Evolutionary conservation across 305 asterid species (phyloP), one percentile per base, ranked within the genome.

Genomic region (Fraxinus baroniana): DNA sequence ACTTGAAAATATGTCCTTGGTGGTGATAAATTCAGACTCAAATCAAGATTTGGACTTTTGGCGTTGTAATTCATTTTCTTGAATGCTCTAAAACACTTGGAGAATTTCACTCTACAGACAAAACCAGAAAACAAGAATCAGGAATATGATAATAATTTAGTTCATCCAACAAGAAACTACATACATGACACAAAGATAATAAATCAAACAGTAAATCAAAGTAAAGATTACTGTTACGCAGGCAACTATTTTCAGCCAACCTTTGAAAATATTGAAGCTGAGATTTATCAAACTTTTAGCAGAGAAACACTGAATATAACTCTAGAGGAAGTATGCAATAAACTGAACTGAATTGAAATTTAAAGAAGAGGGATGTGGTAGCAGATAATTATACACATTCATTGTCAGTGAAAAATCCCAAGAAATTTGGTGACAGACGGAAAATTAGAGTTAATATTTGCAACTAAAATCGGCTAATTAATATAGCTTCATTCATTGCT

Each of bases 401-500:
- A 84, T 77, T 83, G 74, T 81, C 24, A 70, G 78, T 80, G 87
- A 76, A 71, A 80, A 77, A 83, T 88, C 89, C 87, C 90, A 87
- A 86, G 86, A 86, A 88, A 85, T 87, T 87, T 89, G 89, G 88
- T 87, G 92, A 86, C 70, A 83, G 74, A 79, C 78, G 81, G 78
- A 83, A 83, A 79, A 79, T 81, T 79, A 18, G 76, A 83, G 83
- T 81, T 81, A 85, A 86, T 84, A 87, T 84, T 68, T 86, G 86
- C 88, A 79, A 86, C 90, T 82, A 84, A 83, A 86, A 85, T 68
- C 70, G 82, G 86, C 32, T 80, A 82, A 81, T 84, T 80, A 82
- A 81, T 84, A 74, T 75, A 26, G 84, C 83, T 86, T 85, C 89
- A 90, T 86, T 89, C 84, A 89, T 83, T 87, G 92, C 88, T 87